phyloP scores from a whole-genome alignment of 2,329 filamentous ascomycete genomes.

The Calonectria pseudoreteaudii region DNA sequence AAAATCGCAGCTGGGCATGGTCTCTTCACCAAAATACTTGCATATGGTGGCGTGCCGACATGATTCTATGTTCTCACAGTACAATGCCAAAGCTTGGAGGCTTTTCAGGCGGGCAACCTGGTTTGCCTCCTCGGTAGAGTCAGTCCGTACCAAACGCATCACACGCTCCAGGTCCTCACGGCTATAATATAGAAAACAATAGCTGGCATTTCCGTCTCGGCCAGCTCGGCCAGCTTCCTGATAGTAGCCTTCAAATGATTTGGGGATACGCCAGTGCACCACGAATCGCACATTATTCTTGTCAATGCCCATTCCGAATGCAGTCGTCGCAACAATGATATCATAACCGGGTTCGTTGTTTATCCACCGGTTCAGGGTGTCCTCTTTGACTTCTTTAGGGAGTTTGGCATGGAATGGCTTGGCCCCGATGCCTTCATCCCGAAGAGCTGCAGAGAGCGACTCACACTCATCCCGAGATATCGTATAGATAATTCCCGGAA shows the following conservation, averaged over 20 bases:
- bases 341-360: constrained; percentile 82
- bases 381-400: constrained; percentile 74
- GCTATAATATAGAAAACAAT: constrained; percentile 92
- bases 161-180: constrained; percentile 86
- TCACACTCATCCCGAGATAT: constrained; percentile 82
- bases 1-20: constrained; percentile 72
- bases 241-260: constrained; percentile 95
- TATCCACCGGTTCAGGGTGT: constrained; percentile 79
- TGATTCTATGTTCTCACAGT: constrained; percentile 80
- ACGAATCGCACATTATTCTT: constrained; percentile 96
- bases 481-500: constrained; percentile 85
- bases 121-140: constrained; percentile 53
- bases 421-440: constrained; percentile 77
- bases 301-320: constrained; percentile 98
- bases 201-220: constrained; percentile 86
- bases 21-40: constrained; percentile 79
- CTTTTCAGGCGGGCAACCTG: constrained; percentile 70
- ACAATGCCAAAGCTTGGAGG: constrained; percentile 76
- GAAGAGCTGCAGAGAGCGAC: constrained; percentile 73
- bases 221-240: constrained; percentile 95
- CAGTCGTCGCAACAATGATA: constrained; percentile 93
- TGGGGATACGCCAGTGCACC: constrained; percentile 92
- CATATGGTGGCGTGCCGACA: constrained; percentile 84
- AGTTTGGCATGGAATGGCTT: constrained; percentile 80
- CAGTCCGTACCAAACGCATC: constrained; percentile 65